Base-by-base conservation (phyloP, 805 yeast genomes). In the Clavispora asparagi region DNA sequence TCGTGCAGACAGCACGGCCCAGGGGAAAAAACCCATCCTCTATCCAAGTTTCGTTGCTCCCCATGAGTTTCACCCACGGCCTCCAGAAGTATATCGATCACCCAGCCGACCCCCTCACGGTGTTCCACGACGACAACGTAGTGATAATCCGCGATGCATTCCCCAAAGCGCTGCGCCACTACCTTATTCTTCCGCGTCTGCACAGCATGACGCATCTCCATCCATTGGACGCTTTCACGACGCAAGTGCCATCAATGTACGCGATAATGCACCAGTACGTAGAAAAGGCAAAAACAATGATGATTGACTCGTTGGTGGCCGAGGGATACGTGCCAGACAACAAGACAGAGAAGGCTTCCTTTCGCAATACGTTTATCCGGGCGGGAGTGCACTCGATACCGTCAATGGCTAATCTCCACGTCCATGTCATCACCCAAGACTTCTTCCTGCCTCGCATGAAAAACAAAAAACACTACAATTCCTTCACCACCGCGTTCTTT, bases 381-480 rank as follows among this genome's bases (percentile, higher is more conserved):
- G 76, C 74, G 8, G 92, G 95, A 0, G 73, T 86, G 25, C 95
- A 87, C 62, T 63, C 85, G 5, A 74, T 74, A 2, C 95, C 95
- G 3, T 82, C 90, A 0, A 60, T 87, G 74, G 64, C 63, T 35
- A 85, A 87, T 59, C 55, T 87, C 39, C 95, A 87, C 57, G 67
- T 87, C 16, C 95, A 87, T 65, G 79, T 87, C 23, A 71, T 87
- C 41, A 81, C 90, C 0, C 69, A 66, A 41, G 95, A 87, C 61
- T 76, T 83, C 56, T 56, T 68, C 52, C 78, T 86, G 9, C 65
- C 64, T 0, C 56, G 69, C 25, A 46, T 87, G 65, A 87, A 85
- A 60, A 69, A 80, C 53, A 78, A 74, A 48, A 74, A 71, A 45
- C 95, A 87, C 61, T 87, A 79, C 61, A 82, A 82, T 57, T 82